These are phyloP conservation scores for Coemansia sp. DNA, from an alignment of 192 early-diverging fungal genomes.

Conservation along the genomic window DNA sequence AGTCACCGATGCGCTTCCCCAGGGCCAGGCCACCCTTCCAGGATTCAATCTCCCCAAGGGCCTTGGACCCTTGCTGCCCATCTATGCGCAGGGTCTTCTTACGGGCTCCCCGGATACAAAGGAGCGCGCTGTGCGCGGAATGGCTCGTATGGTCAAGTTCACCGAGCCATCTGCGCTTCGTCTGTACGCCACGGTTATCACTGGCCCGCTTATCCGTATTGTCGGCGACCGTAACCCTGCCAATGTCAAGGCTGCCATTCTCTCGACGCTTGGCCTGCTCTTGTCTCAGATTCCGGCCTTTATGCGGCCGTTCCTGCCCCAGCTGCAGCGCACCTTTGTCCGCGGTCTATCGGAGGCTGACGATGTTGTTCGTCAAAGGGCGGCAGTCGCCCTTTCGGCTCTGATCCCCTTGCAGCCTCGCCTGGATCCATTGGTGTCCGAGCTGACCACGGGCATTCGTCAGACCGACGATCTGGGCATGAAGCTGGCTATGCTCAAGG, in stretches of 20 bases:
- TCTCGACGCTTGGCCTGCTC: conserved; percentile 77
- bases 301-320: conserved; percentile 95
- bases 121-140: conserved; percentile 80
- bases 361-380: conserved; percentile 75
- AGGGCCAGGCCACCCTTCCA: conserved; percentile 50
- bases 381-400: conserved; percentile 71
- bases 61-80: conserved; percentile 82
- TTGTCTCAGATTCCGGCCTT: conserved; percentile 81
- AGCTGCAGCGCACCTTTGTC: conserved; percentile 95
- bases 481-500: conserved; percentile 32
- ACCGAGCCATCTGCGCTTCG: conserved; percentile 67
- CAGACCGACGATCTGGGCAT: conserved; percentile 30
- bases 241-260: conserved; percentile 90
- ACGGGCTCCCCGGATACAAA: conserved; percentile 78
- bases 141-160: conserved; percentile 69
- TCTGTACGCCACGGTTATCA: conserved; percentile 91
- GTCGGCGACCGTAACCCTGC: conserved; percentile 91
- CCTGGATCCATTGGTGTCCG: conserved; percentile 47
- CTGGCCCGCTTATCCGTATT: conserved; percentile 96
- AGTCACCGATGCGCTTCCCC: conserved; percentile 52
- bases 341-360: conserved; percentile 78
- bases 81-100: conserved; percentile 92
- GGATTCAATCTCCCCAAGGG: conserved; percentile 94
- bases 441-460: conserved; percentile 25
- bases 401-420: conserved; percentile 43